Evolutionary conservation across 129 eudicot genomes (phyloP), one percentile per base, ranked within the genome.

Genomic region (Oenanthe sinensis): DNA sequence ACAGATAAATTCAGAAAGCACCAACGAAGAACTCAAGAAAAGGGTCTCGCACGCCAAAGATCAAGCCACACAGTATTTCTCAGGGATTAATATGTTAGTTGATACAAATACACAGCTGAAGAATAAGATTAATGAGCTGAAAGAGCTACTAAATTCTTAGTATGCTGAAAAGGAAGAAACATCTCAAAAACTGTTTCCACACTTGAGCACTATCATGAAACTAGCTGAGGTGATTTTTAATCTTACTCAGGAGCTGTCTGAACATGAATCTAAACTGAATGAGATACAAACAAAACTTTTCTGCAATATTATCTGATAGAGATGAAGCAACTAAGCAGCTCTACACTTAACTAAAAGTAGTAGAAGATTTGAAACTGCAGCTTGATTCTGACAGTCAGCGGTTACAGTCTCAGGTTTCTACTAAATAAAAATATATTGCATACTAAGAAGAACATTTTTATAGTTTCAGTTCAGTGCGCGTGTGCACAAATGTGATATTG

Each of bases 331-430:
- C 84, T 46, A 81, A 84, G 42, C 87, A 88, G 79, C 85, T 90
- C 55, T 76, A 79, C 17, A 26, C 72, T 60, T 85, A 94, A 71
- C 88, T 87, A 79, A 83, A 87, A 83, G 84, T 70, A 39, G 46
- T 87, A 24, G 96, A 87, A 60, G 94, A 91, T 76, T 85, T 91
- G 77, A 91, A 87, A 50, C 86, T 85, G 54, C 82, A 82, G 84
- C 82, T 90, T 42, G 76, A 85, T 80, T 89, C 90, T 30, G 96
- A 85, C 83, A 86, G 81, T 82, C 86, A 91, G 81, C 88, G 45
- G 75, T 88, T 94, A 71, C 91, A 94, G 82, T 78, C 96, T 71
- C 93, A 94, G 97, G 98, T n/a, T n/a, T n/a, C n/a, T n/a, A n/a
- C n/a, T n/a, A n/a, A n/a, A n/a, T n/a, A n/a, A n/a, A n/a, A n/a